Base-by-base conservation (phyloP, 2,329 filamentous ascomycete genomes). In the Scopulariopsis brevicaulis region DNA sequence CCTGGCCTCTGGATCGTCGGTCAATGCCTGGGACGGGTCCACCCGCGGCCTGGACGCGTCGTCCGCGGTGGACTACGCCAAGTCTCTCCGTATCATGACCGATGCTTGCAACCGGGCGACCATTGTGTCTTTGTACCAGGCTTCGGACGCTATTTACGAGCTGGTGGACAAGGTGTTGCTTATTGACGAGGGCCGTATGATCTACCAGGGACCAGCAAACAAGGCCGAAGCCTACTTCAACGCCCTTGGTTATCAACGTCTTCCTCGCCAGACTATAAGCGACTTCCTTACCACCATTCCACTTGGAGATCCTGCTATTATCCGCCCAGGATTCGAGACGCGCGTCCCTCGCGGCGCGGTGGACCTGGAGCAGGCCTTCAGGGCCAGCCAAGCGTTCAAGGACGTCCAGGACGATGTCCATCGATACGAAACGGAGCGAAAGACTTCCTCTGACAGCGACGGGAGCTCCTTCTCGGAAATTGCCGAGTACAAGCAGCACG, bases 181-280 rank as follows among this genome's bases (percentile, higher is more conserved):
- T 11, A 59, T 61, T 25, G 57, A 61, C 18, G 18, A 51, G 22
- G 58, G 58, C 37, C 50, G 48, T 2, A 54, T 52, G 37, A 54
- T 90, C 22, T 92, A 83, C 71, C 92, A 84, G 63, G 89, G 89
- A 2, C 76, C 76, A 0, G 77, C 81, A 0, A 76, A 80, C 3
- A 72, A 80, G 1, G 88, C 87, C 0, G 87, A 82, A 65, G 69
- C 76, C 28, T 92, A 88, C 66, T 91, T 92, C 62, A 70, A 84
- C 54, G 72, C 80, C 18, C 74, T 91, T 37, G 89, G 89, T 0
- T 92, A 90, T 63, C 75, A 81, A 15, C 89, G 86, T 64, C 86
- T 87, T 0, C 78, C 83, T 24, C 79, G 87, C 15, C 83, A 85
- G 78, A 90, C 86, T 0, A 85, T 85, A 0, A 84, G 74, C 18